phyloP scores from a whole-genome alignment of 805 yeast genomes.

The Suhomyces kilbournensis region DNA sequence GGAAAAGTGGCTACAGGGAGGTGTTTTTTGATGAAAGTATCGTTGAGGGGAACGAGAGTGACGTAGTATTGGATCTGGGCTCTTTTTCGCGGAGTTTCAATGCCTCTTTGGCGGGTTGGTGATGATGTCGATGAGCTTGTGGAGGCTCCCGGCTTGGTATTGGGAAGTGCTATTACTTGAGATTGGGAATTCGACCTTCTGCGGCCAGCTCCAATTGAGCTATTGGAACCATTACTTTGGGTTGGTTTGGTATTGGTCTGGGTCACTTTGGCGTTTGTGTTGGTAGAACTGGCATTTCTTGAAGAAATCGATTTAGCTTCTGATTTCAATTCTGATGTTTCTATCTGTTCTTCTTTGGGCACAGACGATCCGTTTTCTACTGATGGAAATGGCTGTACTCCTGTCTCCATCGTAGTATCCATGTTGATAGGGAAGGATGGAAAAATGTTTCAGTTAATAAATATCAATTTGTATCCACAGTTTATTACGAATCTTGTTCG shows the following conservation, averaged over 20 bases:
- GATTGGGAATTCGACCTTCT: slow-evolving; percentile 42
- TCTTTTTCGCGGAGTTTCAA: slow-evolving; percentile 20
- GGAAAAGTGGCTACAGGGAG: slow-evolving; percentile 80
- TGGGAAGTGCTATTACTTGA: slow-evolving; percentile 31
- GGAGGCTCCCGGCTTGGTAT: slow-evolving; percentile 11
- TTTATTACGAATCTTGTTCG: background rate
- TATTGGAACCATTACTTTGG: background rate
- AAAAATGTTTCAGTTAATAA: background rate
- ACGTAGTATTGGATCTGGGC: slow-evolving; percentile 50
- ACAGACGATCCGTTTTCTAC: background rate
- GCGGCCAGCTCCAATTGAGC: slow-evolving; percentile 13
- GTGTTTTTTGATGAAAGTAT: slow-evolving; percentile 76
- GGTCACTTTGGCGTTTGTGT: background rate
- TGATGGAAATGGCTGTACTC: slow-evolving; percentile 9
- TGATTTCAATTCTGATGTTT: background rate
- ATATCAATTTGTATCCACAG: background rate
- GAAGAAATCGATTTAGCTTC: background rate
- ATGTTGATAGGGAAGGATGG: background rate
- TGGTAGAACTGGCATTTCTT: background rate
- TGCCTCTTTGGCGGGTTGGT: slow-evolving; percentile 5
- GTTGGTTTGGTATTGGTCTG: background rate
- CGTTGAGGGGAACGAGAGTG: slow-evolving; percentile 74
- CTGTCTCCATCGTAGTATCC: background rate
- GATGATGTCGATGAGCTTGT: slow-evolving; percentile 7
- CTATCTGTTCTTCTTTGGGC: background rate